phyloP scores from a whole-genome alignment of 2,329 filamentous ascomycete species.

The Fonsecaea nubica region DNA sequence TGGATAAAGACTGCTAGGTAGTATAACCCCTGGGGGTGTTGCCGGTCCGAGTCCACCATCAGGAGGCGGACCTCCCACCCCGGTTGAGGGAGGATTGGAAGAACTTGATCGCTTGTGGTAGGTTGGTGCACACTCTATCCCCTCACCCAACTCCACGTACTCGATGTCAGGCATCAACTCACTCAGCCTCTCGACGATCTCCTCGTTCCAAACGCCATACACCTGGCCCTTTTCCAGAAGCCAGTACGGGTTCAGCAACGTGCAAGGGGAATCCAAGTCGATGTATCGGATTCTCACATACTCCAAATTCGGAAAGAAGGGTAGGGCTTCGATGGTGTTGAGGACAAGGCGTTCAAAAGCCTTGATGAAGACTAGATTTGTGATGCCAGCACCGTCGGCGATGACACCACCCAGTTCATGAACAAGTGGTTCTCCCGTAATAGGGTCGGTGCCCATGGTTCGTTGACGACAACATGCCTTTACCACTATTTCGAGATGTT shows the following conservation, averaged over 20 bases:
- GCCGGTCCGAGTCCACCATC: conserved; percentile 6
- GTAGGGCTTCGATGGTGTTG: conserved; percentile 66
- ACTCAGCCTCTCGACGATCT: conserved; percentile 67
- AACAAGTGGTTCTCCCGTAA: conserved; percentile 35
- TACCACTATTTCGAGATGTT: conserved; percentile 73
- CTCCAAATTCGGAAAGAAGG: conserved; percentile 62
- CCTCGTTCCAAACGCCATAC: conserved; percentile 74
- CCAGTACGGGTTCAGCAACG: conserved; percentile 76
- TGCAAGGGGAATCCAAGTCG: conserved; percentile 74
- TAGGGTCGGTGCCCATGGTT: conserved; percentile 34
- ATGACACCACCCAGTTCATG: conserved; percentile 46
- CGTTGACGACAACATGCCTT: conserved; percentile 72
- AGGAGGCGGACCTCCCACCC: not conserved
- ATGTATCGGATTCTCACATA: conserved; percentile 76
- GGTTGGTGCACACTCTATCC: conserved; percentile 53
- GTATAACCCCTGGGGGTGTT: not conserved
- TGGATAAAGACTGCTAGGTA: conserved; percentile 46
- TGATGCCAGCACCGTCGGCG: conserved; percentile 73
- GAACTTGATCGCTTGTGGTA: conserved; percentile 10
- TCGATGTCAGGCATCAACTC: conserved; percentile 63
- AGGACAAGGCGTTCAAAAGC: conserved; percentile 74
- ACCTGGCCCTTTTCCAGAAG: conserved; percentile 66
- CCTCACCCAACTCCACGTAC: conserved; percentile 69
- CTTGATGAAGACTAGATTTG: conserved; percentile 73
- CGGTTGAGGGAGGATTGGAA: conserved; percentile 20